Base-by-base conservation (phyloP, 306 rosid species). In the Cicer arietinum region DNA sequence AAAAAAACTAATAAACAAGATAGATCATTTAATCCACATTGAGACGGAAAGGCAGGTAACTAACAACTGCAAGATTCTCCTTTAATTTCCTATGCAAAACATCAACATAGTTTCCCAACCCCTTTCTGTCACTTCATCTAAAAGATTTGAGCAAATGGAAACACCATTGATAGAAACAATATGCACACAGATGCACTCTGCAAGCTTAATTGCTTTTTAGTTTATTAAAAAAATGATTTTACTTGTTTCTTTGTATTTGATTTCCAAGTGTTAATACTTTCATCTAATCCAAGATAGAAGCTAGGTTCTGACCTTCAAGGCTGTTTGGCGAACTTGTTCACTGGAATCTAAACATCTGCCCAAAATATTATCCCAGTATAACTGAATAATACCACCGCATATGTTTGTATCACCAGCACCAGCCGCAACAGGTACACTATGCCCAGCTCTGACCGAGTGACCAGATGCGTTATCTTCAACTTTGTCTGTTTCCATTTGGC, bases 401-500 rank as follows among this genome's bases (percentile, higher is more conserved):
- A 94, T 92, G 88, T 94, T 94, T 62, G 99, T 94, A 86, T 94
- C 99, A 67, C 99, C 99, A 2, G 99, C 99, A 67, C 99, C 99
- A 0, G 97, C 97, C 87, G 99, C 99, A 84, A 92, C 99, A 51
- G 99, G 96, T 56, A 94, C 99, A 75, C 77, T 85, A 62, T 88
- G 83, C 73, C 86, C 90, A 50, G 87, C 91, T 82, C 89, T 93
- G 37, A 76, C 87, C 50, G 93, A 54, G 79, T 56, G 73, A 46
- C 83, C 67, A 61, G 82, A 81, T 65, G 59, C 84, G 63, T 80
- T 80, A 43, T 85, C 82, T 81, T 81, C 66, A 47, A 84, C 69
- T 53, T 83, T 76, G 65, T 84, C 97, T 62, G 85, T 74, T 83
- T 82, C 97, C 97, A 94, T 78, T 87, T 89, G 86, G 88, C 89